These are phyloP conservation scores for Lentinula sp. DNA, from an alignment of 768 basidiomycete species.

Conservation along the genomic window DNA sequence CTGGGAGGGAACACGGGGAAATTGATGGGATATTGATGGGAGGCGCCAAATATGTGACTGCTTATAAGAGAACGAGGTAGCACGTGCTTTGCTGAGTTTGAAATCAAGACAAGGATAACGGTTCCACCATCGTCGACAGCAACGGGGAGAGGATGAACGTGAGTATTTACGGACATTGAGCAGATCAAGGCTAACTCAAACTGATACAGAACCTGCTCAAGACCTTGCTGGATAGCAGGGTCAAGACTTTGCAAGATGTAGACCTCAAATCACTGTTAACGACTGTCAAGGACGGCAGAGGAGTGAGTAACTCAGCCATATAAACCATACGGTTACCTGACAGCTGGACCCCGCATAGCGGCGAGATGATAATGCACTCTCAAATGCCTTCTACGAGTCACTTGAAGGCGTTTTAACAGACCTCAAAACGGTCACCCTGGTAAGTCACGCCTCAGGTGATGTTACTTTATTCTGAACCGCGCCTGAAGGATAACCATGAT, in stretches of 20 bases:
- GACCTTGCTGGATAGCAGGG: constrained; percentile 75
- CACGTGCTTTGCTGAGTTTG: constrained; percentile 5
- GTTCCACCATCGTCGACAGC: constrained; percentile 10
- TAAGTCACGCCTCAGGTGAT: constrained; percentile 24
- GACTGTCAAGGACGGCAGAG: constrained; percentile 78
- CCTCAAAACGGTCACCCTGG: constrained; percentile 71
- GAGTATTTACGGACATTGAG: constrained; percentile 12
- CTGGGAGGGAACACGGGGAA: background rate
- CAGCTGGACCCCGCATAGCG: constrained; percentile 5
- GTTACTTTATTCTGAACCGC: background rate
- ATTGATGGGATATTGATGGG: background rate
- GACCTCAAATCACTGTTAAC: constrained; percentile 80
- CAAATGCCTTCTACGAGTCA: constrained; percentile 91
- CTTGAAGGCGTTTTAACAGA: constrained; percentile 85
- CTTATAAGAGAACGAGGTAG: background rate
- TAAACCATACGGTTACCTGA: constrained; percentile 12
- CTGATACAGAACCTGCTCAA: constrained; percentile 74
- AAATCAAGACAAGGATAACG: constrained; percentile 3
- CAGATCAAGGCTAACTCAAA: constrained; percentile 12
- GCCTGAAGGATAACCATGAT: constrained; percentile 71
- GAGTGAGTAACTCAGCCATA: constrained; percentile 43
- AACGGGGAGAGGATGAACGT: constrained; percentile 31
- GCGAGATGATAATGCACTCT: constrained; percentile 58
- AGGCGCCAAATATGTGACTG: background rate
- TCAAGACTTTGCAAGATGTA: constrained; percentile 52